phyloP scores from a whole-genome alignment of 2,329 filamentous ascomycete genomes.

The Capronia coronata region DNA sequence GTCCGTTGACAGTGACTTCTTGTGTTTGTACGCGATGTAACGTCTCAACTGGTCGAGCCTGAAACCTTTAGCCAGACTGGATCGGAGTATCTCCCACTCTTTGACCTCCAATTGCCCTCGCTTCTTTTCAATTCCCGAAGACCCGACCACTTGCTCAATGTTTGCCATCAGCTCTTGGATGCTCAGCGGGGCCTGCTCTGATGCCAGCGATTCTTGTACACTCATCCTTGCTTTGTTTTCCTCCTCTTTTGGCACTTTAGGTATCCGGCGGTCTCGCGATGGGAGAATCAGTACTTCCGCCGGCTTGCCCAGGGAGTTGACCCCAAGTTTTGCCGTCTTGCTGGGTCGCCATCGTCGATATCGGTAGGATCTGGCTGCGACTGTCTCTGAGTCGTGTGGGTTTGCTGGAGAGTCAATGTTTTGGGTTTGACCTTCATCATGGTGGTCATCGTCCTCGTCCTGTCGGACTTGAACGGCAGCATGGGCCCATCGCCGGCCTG shows the following conservation, averaged over 20 bases:
- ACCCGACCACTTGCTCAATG: conserved; percentile 17
- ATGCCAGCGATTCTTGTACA: conserved; percentile 21
- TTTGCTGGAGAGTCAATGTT: neutral
- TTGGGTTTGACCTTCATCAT: neutral
- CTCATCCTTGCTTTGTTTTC: conserved; percentile 2
- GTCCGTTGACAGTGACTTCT: neutral
- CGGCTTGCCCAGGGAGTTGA: conserved; percentile 35
- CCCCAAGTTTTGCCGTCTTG: conserved; percentile 29
- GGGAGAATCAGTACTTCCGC: conserved; percentile 36
- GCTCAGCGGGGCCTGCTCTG: conserved; percentile 19
- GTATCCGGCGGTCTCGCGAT: conserved; percentile 25
- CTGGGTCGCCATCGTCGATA: conserved; percentile 20
- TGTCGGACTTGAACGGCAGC: conserved; percentile 10
- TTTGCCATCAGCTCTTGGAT: conserved; percentile 16
- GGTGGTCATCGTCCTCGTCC: conserved; percentile 4
- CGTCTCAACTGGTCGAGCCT: conserved; percentile 10
- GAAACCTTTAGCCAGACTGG: conserved; percentile 12
- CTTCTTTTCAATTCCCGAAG: conserved; percentile 10
- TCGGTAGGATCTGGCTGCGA: neutral
- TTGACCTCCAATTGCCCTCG: conserved; percentile 14
- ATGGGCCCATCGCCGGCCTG: conserved; percentile 13
- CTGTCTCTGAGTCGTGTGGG: neutral
- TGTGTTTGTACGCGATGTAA: conserved; percentile 7
- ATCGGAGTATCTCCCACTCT: conserved; percentile 13
- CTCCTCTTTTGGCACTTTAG: conserved; percentile 9